Percentiles rank a stretch among this genome's conserved stretches.
phyloP scores from a whole-genome alignment of 2,329 filamentous ascomycete genomes.

The Trichoderma cornu-damae region DNA sequence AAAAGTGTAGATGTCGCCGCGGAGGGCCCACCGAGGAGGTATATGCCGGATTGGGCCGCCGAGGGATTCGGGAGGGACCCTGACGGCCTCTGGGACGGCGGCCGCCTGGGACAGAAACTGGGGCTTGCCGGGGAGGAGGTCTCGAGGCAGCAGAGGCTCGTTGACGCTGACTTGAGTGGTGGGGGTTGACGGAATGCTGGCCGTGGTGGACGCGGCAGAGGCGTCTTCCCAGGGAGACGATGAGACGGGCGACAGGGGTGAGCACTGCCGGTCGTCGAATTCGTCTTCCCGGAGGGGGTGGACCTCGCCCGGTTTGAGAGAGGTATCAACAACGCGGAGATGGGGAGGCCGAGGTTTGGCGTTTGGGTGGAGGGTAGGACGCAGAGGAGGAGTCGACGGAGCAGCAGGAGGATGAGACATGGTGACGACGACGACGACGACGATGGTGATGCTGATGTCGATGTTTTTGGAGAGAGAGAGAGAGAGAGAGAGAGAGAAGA shows the following conservation, averaged over 20 bases:
- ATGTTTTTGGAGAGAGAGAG: too few species aligned
- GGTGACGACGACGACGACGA: background rate
- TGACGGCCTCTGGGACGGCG: background rate
- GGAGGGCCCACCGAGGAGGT: conserved; percentile 41
- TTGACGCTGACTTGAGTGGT: conserved; percentile 6
- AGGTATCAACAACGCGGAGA: conserved; percentile 8
- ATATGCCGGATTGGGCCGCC: conserved; percentile 23
- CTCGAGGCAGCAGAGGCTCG: background rate
- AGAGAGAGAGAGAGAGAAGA: background rate
- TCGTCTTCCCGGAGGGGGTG: background rate
- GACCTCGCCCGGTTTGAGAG: background rate
- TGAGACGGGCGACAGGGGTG: conserved; percentile 7
- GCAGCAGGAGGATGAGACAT: background rate
- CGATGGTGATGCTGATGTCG: background rate
- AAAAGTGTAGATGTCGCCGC: conserved; percentile 42
- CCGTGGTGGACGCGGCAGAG: background rate
- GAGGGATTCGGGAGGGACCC: background rate
- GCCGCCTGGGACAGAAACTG: background rate
- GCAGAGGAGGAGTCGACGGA: conserved; percentile 11
- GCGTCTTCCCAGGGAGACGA: conserved; percentile 5
- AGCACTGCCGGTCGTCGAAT: background rate
- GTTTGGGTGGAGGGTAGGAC: background rate
- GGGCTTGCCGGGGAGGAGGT: background rate
- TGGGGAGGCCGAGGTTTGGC: background rate
- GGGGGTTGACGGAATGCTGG: conserved; percentile 8